Evolutionary conservation across 768 basidiomycete genomes (phyloP), one percentile per base, ranked within the genome.

Genomic region (Chiua virens): DNA sequence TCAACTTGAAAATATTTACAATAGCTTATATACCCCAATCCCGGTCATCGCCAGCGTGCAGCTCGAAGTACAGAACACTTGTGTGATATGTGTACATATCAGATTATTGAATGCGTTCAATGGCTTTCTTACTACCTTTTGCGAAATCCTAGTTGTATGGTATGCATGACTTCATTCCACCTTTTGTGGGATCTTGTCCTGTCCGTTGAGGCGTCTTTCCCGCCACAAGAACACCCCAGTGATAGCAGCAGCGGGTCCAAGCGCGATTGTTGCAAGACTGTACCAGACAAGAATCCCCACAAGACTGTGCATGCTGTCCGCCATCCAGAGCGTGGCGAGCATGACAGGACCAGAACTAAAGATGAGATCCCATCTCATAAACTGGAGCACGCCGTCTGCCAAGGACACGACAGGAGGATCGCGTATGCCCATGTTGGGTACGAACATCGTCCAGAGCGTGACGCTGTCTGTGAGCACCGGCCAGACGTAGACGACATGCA

Each of bases 201-300:
- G 37, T 23, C 41, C 34, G 30, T 72, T 60, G 11, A 73, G 52
- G 15, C 61, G 50, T 23, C 67, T 61, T 59, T 83, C 81, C 50
- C 78, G 70, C 79, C 79, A 80, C 41, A 82, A 62, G 27, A 75
- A 69, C 3, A 76, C 68, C 3, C 73, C 80, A 18, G 72, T 66
- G 27, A 81, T 61, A 2, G 79, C 75, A 36, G 82, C 81, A 10
- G 81, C 78, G 5, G 79, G 80, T 3, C 81, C 82, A 21, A 81
- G 34, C 8, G 73, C 25, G 5, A 74, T 67, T 8, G 71, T 71
- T 8, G 73, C 73, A n/a, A 76, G 20, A 1, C 63, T 46, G 56
- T 77, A 71, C 80, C 81, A 83, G 8, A 65, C 50, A 21, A 74
- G 25, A 18, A 83, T 63, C 15, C 40, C 42, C 8, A 73, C 17